Evolutionary conservation across 2,329 filamentous ascomycete genomes (phyloP), one percentile per base, ranked within the genome.

Genomic region (Capronia coronata): DNA sequence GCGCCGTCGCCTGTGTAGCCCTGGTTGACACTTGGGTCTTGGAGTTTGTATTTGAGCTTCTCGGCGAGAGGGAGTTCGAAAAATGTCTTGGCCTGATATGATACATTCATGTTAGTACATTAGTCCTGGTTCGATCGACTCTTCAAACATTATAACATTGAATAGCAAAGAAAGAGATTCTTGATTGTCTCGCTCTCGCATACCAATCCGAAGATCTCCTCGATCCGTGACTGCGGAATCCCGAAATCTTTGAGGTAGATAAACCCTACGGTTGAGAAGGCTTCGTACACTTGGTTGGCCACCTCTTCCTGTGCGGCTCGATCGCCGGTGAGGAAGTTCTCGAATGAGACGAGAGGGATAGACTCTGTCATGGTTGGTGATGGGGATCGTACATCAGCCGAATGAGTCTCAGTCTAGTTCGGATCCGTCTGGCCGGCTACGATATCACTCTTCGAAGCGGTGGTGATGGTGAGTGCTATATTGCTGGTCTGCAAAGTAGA

Each of bases 41-140:
- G 71, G 59, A 75, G 73, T 8, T 70, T 71, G 1, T 72, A 74
- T 38, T 68, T 65, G 62, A 72, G 68, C 54, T 76, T 76, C 30
- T 70, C 64, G 29, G 69, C 67, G 10, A 63, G 60, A 1, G 69
- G 65, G 5, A 76, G 62, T 22, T 68, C 64, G 50, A 75, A 76
- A 6, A 76, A 65, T 10, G 64, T 29, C 63, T 61, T 50, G 66
- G 68, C 49, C 21, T 58, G 42, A n/a, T 30, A 13, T 13, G 8
- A 30, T 8, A 30, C 8, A 30, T 30, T 30, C 8, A 30, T 30
- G 27, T 30, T 7, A 30, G 27, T 13, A 30, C 13, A 30, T 8
- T 13, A 13, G 8, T 8, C 7, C 7, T 30, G 27, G 13, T 30
- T 8, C 27, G 8, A 7, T 30, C 13, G 27, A 13, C 27, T 30